A percentile compares a stretch with the other conserved stretches of the same genome.
Conservation (phyloP, 768 basidiomycete species). For the Auricularia auricula-judae region DNA sequence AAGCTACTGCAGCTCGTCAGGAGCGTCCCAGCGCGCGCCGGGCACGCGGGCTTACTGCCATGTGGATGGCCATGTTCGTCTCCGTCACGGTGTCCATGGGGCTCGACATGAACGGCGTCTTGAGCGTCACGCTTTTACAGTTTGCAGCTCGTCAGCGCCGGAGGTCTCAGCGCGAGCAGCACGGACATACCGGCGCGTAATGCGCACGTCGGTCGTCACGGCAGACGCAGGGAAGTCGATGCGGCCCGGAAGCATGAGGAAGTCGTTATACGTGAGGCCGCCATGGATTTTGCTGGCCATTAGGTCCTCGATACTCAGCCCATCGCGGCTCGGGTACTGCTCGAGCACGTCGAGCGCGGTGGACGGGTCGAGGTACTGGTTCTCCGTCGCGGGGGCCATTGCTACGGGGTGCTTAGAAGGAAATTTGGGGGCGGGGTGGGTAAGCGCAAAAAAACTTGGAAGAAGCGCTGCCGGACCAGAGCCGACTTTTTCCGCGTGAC, state of each 20-base stretch:
- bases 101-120: conserved; percentile 93
- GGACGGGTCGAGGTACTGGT: conserved; percentile 47
- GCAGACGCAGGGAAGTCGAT: conserved; percentile 83
- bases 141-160: background rate
- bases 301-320: conserved; percentile 72
- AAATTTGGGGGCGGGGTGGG: background rate
- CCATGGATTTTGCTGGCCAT: conserved; percentile 81
- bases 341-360: conserved; percentile 68
- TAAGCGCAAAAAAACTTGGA: too few species aligned
- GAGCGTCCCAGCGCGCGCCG: background rate
- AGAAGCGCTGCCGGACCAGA: too few species aligned
- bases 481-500: too few species aligned
- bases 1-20: conserved; percentile 33
- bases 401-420: conserved; percentile 8
- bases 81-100: conserved; percentile 99
- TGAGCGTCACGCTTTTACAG: conserved; percentile 61
- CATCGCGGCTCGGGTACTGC: conserved; percentile 63
- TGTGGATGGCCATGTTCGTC: conserved; percentile 81
- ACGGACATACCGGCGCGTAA: conserved; percentile 43
- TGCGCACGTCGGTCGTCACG: conserved; percentile 71
- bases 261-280: conserved; percentile 96
- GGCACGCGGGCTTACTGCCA: conserved; percentile 43
- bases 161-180: background rate
- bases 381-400: conserved; percentile 9
- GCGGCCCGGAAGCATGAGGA: conserved; percentile 87